These are phyloP conservation scores for Beauveria pseudobassiana DNA, from an alignment of 2,329 filamentous ascomycete species.

Conservation along the genomic window DNA sequence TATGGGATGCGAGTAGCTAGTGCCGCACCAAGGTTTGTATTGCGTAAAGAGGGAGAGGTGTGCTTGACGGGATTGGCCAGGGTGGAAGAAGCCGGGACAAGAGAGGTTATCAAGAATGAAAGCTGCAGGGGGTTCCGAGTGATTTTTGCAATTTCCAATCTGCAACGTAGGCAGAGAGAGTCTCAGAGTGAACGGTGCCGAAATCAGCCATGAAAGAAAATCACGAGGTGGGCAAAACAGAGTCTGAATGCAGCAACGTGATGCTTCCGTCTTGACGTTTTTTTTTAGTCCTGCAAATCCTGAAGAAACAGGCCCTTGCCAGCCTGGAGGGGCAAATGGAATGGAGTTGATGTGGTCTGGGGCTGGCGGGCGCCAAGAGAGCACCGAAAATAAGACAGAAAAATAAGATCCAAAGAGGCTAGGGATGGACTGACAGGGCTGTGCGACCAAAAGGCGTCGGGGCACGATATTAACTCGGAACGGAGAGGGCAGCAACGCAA, in stretches of 20 bases:
- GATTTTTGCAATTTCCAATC: background rate
- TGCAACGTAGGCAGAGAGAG: background rate
- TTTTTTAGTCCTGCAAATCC: background rate
- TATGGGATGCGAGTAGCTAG: slow-evolving; percentile 1
- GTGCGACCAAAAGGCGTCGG: slow-evolving; percentile 8
- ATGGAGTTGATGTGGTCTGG: too few relatives aligned
- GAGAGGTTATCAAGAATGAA: background rate
- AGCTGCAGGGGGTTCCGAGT: background rate
- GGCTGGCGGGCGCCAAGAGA: background rate
- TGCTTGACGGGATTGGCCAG: background rate
- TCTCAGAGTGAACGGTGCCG: background rate
- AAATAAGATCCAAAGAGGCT: background rate
- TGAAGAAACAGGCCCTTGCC: background rate
- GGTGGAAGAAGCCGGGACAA: slow-evolving; percentile 6
- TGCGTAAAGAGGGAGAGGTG: slow-evolving; percentile 6
- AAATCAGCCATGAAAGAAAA: slow-evolving; percentile 9
- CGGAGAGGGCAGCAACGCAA: background rate
- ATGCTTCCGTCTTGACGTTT: background rate
- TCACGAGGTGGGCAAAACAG: background rate
- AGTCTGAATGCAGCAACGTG: slow-evolving; percentile 7
- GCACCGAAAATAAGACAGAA: background rate
- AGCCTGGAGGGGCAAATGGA: background rate
- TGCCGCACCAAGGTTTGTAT: slow-evolving; percentile 9
- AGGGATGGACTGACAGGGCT: background rate
- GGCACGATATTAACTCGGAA: slow-evolving; percentile 15